Evolutionary conservation across 371 early-diverging fungal species (phyloP), one percentile per base, ranked within the genome.

Genomic region (Zychaea mexicana): DNA sequence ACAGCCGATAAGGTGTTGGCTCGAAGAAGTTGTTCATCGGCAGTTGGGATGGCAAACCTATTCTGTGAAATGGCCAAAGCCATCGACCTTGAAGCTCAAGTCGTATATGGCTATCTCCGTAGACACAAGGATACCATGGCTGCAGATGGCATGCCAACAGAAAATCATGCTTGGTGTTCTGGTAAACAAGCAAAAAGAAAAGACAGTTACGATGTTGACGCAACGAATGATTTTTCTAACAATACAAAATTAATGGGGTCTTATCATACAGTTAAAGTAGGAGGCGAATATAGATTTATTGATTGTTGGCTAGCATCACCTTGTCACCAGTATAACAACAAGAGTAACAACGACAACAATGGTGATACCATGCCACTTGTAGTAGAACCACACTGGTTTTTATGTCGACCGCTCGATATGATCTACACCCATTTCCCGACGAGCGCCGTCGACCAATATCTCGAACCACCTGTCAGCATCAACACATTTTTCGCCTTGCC

Each of bases 141-240:
- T 15, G 8, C 60, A 8, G 69, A 79, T 30, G 69, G 78, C 24
- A 46, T 68, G 7, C 64, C 78, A 8, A 65, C 69, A 1, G 64
- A 76, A 0, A 87, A 86, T 46, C 88, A 88, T 70, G 88, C 83
- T 21, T 88, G 88, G 88, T 83, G 82, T 62, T 73, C 82, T 24
- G 77, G 81, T 81, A 71, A 66, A 45, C 2, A 52, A 36, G 38
- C 38, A 36, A 15, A 36, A 36, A 36, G 15, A 36, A 36, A 36
- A n/a, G n/a, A n/a, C n/a, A n/a, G n/a, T n/a, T n/a, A n/a, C n/a
- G n/a, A n/a, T n/a, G n/a, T n/a, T n/a, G n/a, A n/a, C n/a, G n/a
- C n/a, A n/a, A n/a, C n/a, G n/a, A n/a, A n/a, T n/a, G n/a, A n/a
- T 33, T 53, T 26, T 30, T 30, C n/a, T 32, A 24, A 6, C 17